Percentiles rank a stretch among this genome's conserved stretches.
phyloP scores from a whole-genome alignment of 495 filamentous ascomycete genomes.

The Parmelia sp. region DNA sequence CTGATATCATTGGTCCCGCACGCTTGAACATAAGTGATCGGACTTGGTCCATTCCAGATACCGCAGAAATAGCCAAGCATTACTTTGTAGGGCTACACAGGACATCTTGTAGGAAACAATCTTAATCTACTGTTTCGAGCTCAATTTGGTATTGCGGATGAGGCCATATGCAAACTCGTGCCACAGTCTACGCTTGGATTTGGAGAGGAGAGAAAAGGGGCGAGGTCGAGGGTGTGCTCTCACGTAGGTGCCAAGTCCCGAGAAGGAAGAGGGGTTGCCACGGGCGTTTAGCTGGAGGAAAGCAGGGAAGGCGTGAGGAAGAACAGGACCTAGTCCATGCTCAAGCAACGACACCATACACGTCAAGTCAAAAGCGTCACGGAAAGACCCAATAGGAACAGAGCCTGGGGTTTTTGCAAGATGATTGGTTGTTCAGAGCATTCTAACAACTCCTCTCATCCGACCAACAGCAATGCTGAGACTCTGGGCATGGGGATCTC shows the following conservation, averaged over 20 bases:
- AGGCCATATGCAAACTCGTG: not conserved
- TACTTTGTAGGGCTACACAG: too few relatives aligned
- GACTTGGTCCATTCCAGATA: too few relatives aligned
- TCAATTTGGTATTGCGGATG: not conserved
- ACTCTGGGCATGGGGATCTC: not conserved
- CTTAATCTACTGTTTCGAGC: not conserved
- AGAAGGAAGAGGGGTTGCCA: not conserved
- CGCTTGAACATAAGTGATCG: too few relatives aligned
- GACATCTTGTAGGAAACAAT: too few relatives aligned
- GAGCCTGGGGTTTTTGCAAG: not conserved
- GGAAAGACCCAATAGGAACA: not conserved
- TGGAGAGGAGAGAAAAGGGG: not conserved
- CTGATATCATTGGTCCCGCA: too few relatives aligned
- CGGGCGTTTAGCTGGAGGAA: not conserved
- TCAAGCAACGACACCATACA: too few relatives aligned
- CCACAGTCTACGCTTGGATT: not conserved
- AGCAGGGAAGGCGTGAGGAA: not conserved
- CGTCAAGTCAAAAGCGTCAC: too few relatives aligned
- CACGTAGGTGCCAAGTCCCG: not conserved
- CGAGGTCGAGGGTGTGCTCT: not conserved
- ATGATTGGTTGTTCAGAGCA: not conserved
- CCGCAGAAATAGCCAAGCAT: too few relatives aligned
- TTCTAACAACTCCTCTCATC: not conserved
- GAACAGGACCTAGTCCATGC: not conserved
- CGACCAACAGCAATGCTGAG: not conserved